Base-by-base conservation (phyloP, 257 asterid species). In the Hygrophila difformis region DNA sequence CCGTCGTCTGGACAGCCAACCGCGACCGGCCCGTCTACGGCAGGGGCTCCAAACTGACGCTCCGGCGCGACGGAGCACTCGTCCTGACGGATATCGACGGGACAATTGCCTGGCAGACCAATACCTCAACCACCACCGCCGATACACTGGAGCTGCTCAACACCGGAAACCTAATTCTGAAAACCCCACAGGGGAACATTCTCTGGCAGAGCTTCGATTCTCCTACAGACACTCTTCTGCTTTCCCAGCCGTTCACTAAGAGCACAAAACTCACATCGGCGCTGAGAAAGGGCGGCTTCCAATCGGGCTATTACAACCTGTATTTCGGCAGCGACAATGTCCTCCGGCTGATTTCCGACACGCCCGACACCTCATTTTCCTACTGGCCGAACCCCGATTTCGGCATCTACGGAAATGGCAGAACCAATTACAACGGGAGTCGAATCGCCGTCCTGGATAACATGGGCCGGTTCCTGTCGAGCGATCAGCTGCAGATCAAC, bases 371-470 rank as follows among this genome's bases (percentile, higher is more conserved):
- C 2, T 72, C 88, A 0, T 67, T 73, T 0, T 21, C 57, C 18
- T 79, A 84, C 13, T 79, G 94, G 93, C 93, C 93, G 1, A 68
- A 72, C 46, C 93, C 81, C 10, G 79, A 67, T 49, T 6, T n/a
- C 1, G 23, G 2, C 20, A 29, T 64, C 3, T 72, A 61, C 18
- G 0, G 1, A 2, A 65, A n/a, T 18, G 82, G 84, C 6, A 68
- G 92, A 61, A 83, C 87, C 3, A 70, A 69, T 45, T 76, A 74
- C 2, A 79, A 83, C 59, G 75, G 92, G 17, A 77, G 72, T 62
- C 75, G 91, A 55, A 19, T 66, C 3, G 87, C 87, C 1, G 56
- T 46, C 18, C 50, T 83, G 1, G 85, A 83, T 46, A 55, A 62
- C 5, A 58, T 35, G 56, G 92, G 92, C 3, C 51, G 62, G 24